A percentile compares a stretch with the other conserved stretches of the same genome.
Evolutionary conservation across 2,329 filamentous ascomycete species (phyloP).

Genomic region (Arthrobotrys pseudoclavata): DNA sequence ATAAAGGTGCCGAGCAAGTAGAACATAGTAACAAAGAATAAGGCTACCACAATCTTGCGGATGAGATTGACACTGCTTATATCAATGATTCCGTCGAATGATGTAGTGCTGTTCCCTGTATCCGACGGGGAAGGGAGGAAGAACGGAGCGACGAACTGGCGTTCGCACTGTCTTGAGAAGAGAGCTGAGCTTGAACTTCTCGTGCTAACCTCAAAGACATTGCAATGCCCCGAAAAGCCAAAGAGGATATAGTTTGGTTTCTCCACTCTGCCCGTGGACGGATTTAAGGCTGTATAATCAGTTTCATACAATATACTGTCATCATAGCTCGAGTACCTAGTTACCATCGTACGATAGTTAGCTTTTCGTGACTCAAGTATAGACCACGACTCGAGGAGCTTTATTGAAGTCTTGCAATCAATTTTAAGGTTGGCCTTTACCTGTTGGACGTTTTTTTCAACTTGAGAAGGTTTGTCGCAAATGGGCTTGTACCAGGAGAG

Average conservation of each 20-base stretch:
- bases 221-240: conserved; percentile 30
- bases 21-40: conserved; percentile 28
- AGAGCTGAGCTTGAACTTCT: background rate
- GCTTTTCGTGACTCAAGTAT: no score
- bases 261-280: conserved; percentile 3
- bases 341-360: background rate
- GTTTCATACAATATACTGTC: conserved; percentile 6
- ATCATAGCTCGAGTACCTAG: background rate
- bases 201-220: conserved; percentile 13
- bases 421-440: background rate
- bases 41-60: conserved; percentile 13
- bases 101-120: background rate
- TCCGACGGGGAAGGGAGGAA: conserved; percentile 7
- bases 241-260: conserved; percentile 14
- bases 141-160: conserved; percentile 16
- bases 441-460: background rate
- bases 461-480: conserved; percentile 11
- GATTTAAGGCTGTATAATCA: conserved; percentile 16
- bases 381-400: no score
- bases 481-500: conserved; percentile 10
- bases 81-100: conserved; percentile 4
- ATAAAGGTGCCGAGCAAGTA: conserved; percentile 23
- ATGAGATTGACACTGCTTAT: conserved; percentile 11
- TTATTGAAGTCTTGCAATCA: no score
- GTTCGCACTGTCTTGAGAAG: conserved; percentile 13